Percentiles rank a stretch among this genome's conserved stretches.
phyloP scores from a whole-genome alignment of 495 filamentous ascomycete genomes.

The Aspergillus sparsus region DNA sequence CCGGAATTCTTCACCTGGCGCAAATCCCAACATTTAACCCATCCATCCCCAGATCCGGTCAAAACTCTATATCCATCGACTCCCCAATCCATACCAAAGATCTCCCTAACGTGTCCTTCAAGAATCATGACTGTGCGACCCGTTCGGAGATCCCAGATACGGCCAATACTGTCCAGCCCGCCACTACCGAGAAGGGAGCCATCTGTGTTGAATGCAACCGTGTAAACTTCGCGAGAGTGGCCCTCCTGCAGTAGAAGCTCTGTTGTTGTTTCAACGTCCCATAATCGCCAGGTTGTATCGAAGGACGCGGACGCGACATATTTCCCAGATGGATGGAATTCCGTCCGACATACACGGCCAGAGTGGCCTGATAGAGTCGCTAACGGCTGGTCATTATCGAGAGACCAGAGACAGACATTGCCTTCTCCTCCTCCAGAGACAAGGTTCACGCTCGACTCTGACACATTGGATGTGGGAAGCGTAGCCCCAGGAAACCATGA shows the following conservation, averaged over 20 bases:
- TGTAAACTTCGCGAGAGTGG: constrained; percentile 87
- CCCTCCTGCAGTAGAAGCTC: constrained; percentile 93
- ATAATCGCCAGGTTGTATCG: constrained; percentile 95
- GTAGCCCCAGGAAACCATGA: constrained; percentile 89
- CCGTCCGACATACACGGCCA: constrained; percentile 83
- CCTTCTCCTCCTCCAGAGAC: constrained; percentile 92
- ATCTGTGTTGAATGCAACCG: constrained; percentile 84
- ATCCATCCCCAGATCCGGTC: constrained; percentile 89
- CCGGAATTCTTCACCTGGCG: constrained; percentile 80
- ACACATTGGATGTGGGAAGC: constrained; percentile 64
- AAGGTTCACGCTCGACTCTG: constrained; percentile 74
- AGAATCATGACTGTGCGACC: constrained; percentile 95
- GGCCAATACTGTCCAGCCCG: constrained; percentile 88
- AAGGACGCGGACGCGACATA: constrained; percentile 93
- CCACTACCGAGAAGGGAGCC: constrained; percentile 88
- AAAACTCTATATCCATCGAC: constrained; percentile 86
- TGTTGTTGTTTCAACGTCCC: constrained; percentile 84
- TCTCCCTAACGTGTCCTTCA: constrained; percentile 89
- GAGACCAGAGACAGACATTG: constrained; percentile 85
- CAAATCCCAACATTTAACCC: constrained; percentile 97
- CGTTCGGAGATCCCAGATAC: constrained; percentile 95
- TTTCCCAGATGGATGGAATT: constrained; percentile 89
- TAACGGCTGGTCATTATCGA: constrained; percentile 78
- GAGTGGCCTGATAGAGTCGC: constrained; percentile 83
- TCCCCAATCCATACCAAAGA: constrained; percentile 90